Base-by-base conservation (phyloP, 345 rosid species). In the Euphorbia pulcherrima region DNA sequence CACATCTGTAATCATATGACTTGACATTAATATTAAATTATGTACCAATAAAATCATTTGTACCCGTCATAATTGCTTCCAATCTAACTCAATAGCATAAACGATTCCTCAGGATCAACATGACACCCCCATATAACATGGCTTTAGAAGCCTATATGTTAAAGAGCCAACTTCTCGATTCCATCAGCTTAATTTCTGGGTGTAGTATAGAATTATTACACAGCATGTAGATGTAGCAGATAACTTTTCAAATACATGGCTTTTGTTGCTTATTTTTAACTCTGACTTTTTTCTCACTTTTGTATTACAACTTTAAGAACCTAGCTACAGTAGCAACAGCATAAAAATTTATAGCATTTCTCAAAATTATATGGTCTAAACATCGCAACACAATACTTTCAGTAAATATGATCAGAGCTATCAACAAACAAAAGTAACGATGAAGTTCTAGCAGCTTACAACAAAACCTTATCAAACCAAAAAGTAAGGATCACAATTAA, bases 401-500 rank as follows among this genome's bases (percentile, higher is more conserved):
- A n/a, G 14, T 20, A 18, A 2, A 40, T 48, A 23, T 21, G 30
- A 30, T n/a, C 20, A 21, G 30, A 35, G 26, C 47, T 29, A 21
- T 65, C 37, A 17, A 8, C 37, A 24, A 6, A n/a, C 26, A 67
- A 37, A 21, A 16, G 12, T 24, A 13, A 41, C 51, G 12, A 26
- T 37, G 50, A 65, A 52, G 48, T 39, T 51, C 28, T 35, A 41
- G 48, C 35, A 26, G 61, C 61, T 53, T 53, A 26, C 51, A 16
- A 37, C 10, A 26, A 39, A 23, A 18, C 18, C 48, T 54, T 57
- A 50, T 24, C 40, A n/a, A 18, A 62, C 23, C 39, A 6, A 62
- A 52, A 29, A 18, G 59, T 33, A 37, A 30, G 29, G 33, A 28
- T 8, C 39, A 54, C 62, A 28, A 3, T 47, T 21, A 20, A 51